Evolutionary conservation across 192 early-diverging fungal genomes (phyloP).

Genomic region (Chytriomyces confervae): DNA sequence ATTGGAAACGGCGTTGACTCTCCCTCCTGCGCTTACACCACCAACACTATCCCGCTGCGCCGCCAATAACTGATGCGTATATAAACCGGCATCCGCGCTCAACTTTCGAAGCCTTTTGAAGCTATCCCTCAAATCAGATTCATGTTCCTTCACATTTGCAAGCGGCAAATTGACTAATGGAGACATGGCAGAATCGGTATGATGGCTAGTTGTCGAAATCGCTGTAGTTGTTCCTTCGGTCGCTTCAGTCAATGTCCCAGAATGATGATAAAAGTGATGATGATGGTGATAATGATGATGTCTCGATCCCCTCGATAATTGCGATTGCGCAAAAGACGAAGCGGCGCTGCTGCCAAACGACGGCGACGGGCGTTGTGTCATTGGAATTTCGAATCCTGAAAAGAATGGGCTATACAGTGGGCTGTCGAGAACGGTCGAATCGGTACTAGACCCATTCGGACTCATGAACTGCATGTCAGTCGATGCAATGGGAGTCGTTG

Average conservation of each 20-base stretch:
- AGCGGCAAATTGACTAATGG: conserved; percentile 14
- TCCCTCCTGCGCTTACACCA: too few relatives aligned
- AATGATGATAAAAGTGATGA: conserved; percentile 26
- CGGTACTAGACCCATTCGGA: not conserved
- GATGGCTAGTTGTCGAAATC: not conserved
- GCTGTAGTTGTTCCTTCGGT: not conserved
- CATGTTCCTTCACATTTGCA: not conserved
- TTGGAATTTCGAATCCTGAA: conserved; percentile 16
- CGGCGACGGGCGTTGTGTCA: not conserved
- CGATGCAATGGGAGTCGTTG: not conserved
- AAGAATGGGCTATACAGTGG: conserved; percentile 23
- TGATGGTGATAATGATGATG: conserved; percentile 30
- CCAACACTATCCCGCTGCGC: too few relatives aligned
- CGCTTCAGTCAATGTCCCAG: not conserved
- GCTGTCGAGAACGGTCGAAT: not conserved
- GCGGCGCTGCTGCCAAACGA: not conserved
- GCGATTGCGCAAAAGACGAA: not conserved
- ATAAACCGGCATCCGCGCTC: conserved; percentile 19
- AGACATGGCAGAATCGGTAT: not conserved
- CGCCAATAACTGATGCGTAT: not conserved
- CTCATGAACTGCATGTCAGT: not conserved
- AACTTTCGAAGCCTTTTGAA: conserved; percentile 18
- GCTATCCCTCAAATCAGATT: not conserved
- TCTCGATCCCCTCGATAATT: not conserved
- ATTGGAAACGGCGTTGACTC: too few relatives aligned